Evolutionary conservation across 371 early-diverging fungal genomes (phyloP).

Genomic region (Rhizopus delemar): DNA sequence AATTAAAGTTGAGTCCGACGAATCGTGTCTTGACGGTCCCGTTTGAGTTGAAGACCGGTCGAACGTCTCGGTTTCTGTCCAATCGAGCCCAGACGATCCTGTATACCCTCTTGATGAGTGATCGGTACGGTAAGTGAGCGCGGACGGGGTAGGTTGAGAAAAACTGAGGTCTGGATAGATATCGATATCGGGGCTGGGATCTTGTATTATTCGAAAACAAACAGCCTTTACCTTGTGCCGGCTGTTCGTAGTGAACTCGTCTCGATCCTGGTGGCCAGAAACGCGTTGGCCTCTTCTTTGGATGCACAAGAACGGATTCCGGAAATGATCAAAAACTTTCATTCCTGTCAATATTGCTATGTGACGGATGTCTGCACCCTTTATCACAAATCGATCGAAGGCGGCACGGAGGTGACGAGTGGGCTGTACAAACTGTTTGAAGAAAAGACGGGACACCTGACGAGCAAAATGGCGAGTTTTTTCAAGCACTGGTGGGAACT

Average conservation of each 20-base stretch:
- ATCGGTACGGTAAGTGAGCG: slow-evolving; percentile 70
- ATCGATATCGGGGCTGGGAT: slow-evolving; percentile 68
- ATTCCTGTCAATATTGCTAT: slow-evolving; percentile 73
- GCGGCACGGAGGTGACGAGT: slow-evolving; percentile 58
- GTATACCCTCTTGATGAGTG: slow-evolving; percentile 85
- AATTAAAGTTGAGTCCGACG: slow-evolving; percentile 42
- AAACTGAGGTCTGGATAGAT: slow-evolving; percentile 26
- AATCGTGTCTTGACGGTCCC: slow-evolving; percentile 60
- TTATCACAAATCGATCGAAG: slow-evolving; percentile 75
- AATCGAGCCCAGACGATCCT: slow-evolving; percentile 88
- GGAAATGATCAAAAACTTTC: slow-evolving; percentile 64
- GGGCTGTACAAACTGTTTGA: slow-evolving; percentile 65
- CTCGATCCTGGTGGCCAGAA: slow-evolving; percentile 73
- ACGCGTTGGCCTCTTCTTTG: slow-evolving; percentile 65
- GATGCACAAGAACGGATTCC: slow-evolving; percentile 56
- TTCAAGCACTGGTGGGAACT: slow-evolving; percentile 80
- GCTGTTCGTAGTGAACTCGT: slow-evolving; percentile 67
- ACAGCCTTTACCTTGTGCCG: slow-evolving; percentile 65
- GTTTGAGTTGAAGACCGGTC: slow-evolving; percentile 92
- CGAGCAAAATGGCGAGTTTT: slow-evolving; percentile 60
- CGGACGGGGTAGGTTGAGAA: neutral
- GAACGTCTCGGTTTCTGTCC: slow-evolving; percentile 46
- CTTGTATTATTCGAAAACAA: slow-evolving; percentile 74
- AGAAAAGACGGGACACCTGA: slow-evolving; percentile 63
- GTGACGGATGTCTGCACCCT: slow-evolving; percentile 65